Base-by-base conservation (phyloP, 1,284 basidiomycete genomes). In the Calocybe gambosa region DNA sequence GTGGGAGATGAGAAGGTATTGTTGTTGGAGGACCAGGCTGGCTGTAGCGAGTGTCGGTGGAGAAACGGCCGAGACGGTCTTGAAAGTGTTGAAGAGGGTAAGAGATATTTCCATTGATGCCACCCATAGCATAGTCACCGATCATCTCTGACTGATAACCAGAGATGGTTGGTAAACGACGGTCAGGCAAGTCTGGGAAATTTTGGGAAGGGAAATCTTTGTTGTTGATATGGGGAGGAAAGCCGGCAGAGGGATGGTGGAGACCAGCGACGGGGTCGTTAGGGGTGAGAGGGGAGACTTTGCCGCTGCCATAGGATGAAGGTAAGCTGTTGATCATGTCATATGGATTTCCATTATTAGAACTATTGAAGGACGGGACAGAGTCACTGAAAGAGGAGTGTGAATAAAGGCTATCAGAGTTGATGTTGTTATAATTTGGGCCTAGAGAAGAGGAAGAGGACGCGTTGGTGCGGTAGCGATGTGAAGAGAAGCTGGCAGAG, bases 261-360 rank as follows among this genome's bases (percentile, higher is more conserved):
- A 84, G 68, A 42, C 67, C 67, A 44, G 67, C 66, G 46, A 78
- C 75, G 38, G 78, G 66, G 61, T 87, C 85, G 56, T 63, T 80
- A 33, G 83, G 84, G 4, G 82, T 83, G 39, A 85, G 69, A 0
- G 85, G 84, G 13, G 85, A 87, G 39, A 81, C 79, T 62, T 85
- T 85, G 51, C 82, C 82, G 49, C 78, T 82, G 63, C 71, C 74
- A 57, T 78, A 73, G 40, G 70, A 79, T 1, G 81, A 81, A 20
- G 77, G 68, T n/a, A 83, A 64, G 51, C 73, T 73, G 61, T 65
- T 69, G 57, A 84, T 79, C 55, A 83, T 74, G 61, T 82, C 80
- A 65, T 83, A 86, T 2, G 78, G 70, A 58, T 70, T 70, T 45
- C 68, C 59, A 53, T 66, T 75, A 10, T 70, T 66, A 39, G 69